These are phyloP conservation scores for Trichophaea hybrida DNA, from an alignment of 2,329 filamentous ascomycete genomes.

Conservation along the genomic window DNA sequence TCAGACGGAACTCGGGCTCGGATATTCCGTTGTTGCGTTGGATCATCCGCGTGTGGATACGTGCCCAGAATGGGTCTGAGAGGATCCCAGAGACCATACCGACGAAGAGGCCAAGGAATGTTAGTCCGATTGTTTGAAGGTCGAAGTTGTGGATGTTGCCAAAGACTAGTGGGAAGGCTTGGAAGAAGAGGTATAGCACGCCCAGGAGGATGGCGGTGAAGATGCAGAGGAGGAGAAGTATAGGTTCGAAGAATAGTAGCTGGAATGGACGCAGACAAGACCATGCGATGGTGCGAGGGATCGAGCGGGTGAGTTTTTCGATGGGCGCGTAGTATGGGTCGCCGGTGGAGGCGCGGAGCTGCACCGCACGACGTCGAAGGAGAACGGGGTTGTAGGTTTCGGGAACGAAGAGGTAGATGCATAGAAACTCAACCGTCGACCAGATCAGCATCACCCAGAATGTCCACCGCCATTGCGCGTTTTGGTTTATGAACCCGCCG, in stretches of 20 bases:
- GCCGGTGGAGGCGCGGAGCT: conserved; percentile 58
- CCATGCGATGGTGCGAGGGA: conserved; percentile 44
- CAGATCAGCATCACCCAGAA: conserved; percentile 79
- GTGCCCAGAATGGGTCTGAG: conserved; percentile 52
- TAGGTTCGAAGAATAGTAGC: conserved; percentile 66
- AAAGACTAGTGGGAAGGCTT: conserved; percentile 73
- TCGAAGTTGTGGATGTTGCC: conserved; percentile 58
- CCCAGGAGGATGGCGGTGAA: conserved; percentile 76
- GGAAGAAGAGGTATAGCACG: conserved; percentile 81
- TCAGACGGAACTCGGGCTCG: conserved; percentile 78
- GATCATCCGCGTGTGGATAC: conserved; percentile 45
- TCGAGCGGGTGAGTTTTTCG: conserved; percentile 56
- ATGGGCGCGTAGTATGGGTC: conserved; percentile 65
- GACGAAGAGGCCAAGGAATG: conserved; percentile 57
- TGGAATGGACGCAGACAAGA: conserved; percentile 47
- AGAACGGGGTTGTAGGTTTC: conserved; percentile 76
- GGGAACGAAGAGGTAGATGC: conserved; percentile 60
- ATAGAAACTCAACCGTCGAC: conserved; percentile 48
- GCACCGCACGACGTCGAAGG: conserved; percentile 55
- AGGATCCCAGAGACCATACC: conserved; percentile 52
- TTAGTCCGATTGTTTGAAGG: conserved; percentile 64
- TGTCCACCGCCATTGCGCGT: conserved; percentile 62
- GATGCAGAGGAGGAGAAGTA: conserved; percentile 69
- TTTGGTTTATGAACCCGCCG: conserved; percentile 72
- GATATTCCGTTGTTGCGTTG: conserved; percentile 43